phyloP scores from a whole-genome alignment of 495 filamentous ascomycete genomes.

The Hypoxylon rickii region DNA sequence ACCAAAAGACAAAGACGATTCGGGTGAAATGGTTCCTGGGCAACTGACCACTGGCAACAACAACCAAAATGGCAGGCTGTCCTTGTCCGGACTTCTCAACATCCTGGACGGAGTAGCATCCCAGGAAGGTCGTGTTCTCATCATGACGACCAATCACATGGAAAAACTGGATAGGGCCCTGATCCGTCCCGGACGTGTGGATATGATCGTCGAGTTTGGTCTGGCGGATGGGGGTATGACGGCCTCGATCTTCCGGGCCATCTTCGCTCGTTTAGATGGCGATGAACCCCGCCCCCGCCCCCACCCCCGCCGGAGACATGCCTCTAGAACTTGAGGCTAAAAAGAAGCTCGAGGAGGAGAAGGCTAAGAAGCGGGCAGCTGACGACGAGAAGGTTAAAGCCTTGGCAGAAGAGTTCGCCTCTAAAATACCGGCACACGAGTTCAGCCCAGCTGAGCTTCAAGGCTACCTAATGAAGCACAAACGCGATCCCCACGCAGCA shows the following conservation, averaged over 20 bases:
- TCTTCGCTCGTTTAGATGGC: constrained; percentile 52
- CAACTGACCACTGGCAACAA: constrained; percentile 33
- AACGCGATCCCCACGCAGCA: constrained; percentile 63
- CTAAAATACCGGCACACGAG: constrained; percentile 61
- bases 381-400: constrained; percentile 39
- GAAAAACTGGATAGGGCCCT: constrained; percentile 78
- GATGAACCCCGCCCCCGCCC: no score
- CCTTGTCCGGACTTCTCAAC: constrained; percentile 76
- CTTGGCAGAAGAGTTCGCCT: constrained; percentile 62
- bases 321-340: constrained; percentile 39
- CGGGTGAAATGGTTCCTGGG: constrained; percentile 36
- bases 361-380: constrained; percentile 44
- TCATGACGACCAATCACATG: constrained; percentile 85
- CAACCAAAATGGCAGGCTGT: constrained; percentile 52
- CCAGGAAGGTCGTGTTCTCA: constrained; percentile 74
- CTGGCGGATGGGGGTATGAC: constrained; percentile 60
- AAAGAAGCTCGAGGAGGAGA: constrained; percentile 39
- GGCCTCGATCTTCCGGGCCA: constrained; percentile 51
- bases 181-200: constrained; percentile 76
- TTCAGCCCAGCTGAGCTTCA: constrained; percentile 81
- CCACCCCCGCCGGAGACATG: not conserved
- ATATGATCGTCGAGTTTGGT: constrained; percentile 72
- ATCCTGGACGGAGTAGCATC: constrained; percentile 81
- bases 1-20: not conserved
- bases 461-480: constrained; percentile 72